Evolutionary conservation across 2,329 filamentous ascomycete species (phyloP).

Genomic region (Monilinia polystroma): DNA sequence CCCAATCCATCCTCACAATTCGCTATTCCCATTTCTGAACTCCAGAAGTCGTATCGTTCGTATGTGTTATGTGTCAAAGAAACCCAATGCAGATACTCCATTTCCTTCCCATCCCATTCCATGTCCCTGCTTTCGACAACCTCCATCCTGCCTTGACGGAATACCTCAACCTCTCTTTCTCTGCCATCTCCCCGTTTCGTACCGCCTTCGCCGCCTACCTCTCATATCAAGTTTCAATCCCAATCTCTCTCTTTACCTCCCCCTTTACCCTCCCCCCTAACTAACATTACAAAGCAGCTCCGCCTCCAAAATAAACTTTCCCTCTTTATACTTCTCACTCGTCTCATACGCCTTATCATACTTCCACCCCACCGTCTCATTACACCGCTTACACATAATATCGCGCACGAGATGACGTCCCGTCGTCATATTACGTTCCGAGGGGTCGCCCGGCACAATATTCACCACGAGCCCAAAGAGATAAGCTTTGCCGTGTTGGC

Average conservation of each 20-base stretch:
- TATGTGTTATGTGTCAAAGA: not conserved
- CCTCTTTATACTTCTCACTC: slow-evolving; percentile 97
- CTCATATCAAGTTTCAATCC: not conserved
- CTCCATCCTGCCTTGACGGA: not conserved
- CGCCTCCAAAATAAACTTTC: slow-evolving; percentile 93
- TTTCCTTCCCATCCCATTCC: not conserved
- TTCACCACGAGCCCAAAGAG: slow-evolving; percentile 96
- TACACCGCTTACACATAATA: slow-evolving; percentile 87
- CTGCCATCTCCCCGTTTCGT: not conserved
- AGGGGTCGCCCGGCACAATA: slow-evolving; percentile 76
- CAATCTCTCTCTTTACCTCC: not conserved
- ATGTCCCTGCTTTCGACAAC: too few species aligned
- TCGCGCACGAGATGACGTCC: slow-evolving; percentile 92
- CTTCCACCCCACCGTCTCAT: slow-evolving; percentile 94
- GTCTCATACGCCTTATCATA: slow-evolving; percentile 96
- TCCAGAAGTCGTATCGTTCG: not conserved
- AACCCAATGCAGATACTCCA: not conserved
- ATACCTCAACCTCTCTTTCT: not conserved
- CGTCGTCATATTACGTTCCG: slow-evolving; percentile 97
- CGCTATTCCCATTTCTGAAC: not conserved
- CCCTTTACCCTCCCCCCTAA: slow-evolving; percentile 38
- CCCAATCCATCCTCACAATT: not conserved
- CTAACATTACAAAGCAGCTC: slow-evolving; percentile 80
- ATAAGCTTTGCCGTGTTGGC: slow-evolving; percentile 96
- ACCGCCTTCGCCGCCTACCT: not conserved